Conservation (phyloP, 1,139 yeast genomes). For the Trichomonascaceae sp. region DNA sequence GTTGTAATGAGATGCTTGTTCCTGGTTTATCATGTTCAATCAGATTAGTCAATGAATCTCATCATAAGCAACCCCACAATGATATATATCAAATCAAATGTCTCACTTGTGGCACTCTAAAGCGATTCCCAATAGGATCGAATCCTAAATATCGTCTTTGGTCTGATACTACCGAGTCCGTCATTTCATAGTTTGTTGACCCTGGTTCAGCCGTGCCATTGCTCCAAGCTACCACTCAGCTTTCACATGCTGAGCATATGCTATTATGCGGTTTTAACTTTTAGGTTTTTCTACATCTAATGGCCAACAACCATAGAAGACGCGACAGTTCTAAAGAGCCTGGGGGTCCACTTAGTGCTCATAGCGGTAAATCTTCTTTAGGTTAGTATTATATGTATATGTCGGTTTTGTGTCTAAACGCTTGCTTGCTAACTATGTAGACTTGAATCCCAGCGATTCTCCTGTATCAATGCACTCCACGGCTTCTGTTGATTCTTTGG, state of each 20-base stretch:
- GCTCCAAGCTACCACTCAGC: not conserved
- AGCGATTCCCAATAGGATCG: constrained; percentile 38
- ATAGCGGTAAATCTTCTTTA: not conserved
- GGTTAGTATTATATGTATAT: not conserved
- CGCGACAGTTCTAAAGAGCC: not conserved
- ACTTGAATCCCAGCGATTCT: not conserved
- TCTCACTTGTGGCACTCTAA: constrained; percentile 32
- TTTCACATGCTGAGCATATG: not conserved
- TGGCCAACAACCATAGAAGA: not conserved
- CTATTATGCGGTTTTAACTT: not conserved
- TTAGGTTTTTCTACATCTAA: not conserved
- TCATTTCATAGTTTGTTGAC: not conserved
- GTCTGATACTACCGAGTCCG: constrained; percentile 12
- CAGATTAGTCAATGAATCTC: constrained; percentile 25
- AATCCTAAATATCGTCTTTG: constrained; percentile 31
- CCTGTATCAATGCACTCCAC: constrained; percentile 10
- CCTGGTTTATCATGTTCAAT: constrained; percentile 43
- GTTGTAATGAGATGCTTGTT: constrained; percentile 44
- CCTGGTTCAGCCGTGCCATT: not conserved
- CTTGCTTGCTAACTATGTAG: not conserved
- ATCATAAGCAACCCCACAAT: constrained; percentile 25
- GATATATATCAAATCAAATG: constrained; percentile 31
- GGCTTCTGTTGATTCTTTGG: constrained; percentile 19
- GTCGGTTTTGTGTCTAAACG: not conserved
- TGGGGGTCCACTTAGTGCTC: not conserved